phyloP scores from a whole-genome alignment of 176 grass and related monocot genomes.

The Oryza meridionalis region DNA sequence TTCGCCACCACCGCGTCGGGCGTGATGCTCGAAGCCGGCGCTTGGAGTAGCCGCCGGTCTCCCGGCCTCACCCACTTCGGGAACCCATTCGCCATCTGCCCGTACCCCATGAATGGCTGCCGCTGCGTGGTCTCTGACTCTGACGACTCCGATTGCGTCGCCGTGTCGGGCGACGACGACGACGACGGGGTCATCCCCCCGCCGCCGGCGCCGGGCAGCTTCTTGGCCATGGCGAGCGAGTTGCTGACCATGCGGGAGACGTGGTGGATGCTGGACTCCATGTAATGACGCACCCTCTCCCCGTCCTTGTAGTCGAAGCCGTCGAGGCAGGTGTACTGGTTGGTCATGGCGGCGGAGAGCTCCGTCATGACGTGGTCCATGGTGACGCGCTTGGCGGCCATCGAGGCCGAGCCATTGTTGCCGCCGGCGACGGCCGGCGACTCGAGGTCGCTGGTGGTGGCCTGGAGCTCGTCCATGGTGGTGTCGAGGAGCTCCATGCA shows the following conservation, averaged over 20 bases:
- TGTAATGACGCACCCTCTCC: constrained; percentile 40
- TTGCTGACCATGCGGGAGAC: constrained; percentile 74
- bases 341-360: constrained; percentile 84
- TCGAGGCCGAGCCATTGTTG: background rate
- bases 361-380: constrained; percentile 62
- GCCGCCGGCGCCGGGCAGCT: constrained; percentile 43
- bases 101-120: constrained; percentile 71
- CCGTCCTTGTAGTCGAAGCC: constrained; percentile 60
- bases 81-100: constrained; percentile 60
- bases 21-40: constrained; percentile 25
- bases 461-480: constrained; percentile 66
- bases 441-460: constrained; percentile 42
- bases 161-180: background rate
- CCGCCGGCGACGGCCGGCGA: background rate
- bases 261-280: constrained; percentile 47
- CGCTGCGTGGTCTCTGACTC: background rate
- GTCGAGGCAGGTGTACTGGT: constrained; percentile 86
- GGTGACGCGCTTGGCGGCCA: background rate
- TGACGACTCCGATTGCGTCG: background rate
- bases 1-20: constrained; percentile 67
- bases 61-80: constrained; percentile 60
- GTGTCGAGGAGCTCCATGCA: constrained; percentile 67
- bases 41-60: constrained; percentile 72
- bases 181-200: background rate
- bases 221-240: constrained; percentile 84